A percentile compares a stretch with the other conserved stretches of the same genome.
These are phyloP conservation scores for Penicillium thymicola DNA, from an alignment of 2,329 filamentous ascomycete genomes.

Conservation along the genomic window DNA sequence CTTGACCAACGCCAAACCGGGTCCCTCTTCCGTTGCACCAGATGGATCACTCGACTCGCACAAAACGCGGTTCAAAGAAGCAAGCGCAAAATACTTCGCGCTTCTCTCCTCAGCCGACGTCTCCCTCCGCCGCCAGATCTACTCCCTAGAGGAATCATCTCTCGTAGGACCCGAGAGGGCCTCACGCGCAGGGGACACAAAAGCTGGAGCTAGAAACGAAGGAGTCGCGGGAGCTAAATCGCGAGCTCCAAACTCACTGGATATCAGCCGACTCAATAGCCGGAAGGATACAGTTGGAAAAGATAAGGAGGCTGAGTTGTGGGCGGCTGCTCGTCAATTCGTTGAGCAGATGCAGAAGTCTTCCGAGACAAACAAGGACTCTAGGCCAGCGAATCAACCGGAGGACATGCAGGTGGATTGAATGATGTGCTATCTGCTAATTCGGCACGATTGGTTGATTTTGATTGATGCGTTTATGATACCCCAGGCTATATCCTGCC, in stretches of 20 bases:
- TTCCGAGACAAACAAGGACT: not conserved
- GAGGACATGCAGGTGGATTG: conserved; percentile 43
- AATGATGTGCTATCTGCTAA: conserved; percentile 40
- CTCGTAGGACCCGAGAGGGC: conserved; percentile 57
- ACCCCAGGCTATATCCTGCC: conserved; percentile 6
- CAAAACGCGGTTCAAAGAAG: conserved; percentile 57
- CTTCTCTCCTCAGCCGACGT: conserved; percentile 73
- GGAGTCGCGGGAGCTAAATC: conserved; percentile 18
- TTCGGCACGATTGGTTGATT: conserved; percentile 29
- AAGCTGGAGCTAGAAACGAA: conserved; percentile 27
- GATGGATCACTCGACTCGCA: conserved; percentile 52
- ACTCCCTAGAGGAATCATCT: conserved; percentile 75
- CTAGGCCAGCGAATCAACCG: conserved; percentile 18
- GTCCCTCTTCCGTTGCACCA: conserved; percentile 28
- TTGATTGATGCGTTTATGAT: conserved; percentile 8
- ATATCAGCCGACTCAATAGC: conserved; percentile 87
- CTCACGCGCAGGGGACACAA: conserved; percentile 31
- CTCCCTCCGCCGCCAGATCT: conserved; percentile 69
- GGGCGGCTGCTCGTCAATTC: conserved; percentile 60
- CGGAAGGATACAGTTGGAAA: conserved; percentile 75
- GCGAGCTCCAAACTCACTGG: conserved; percentile 59
- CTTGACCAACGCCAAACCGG: conserved; percentile 52
- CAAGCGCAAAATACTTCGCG: conserved; percentile 61
- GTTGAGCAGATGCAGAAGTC: conserved; percentile 43
- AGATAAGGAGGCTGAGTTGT: conserved; percentile 79